These are phyloP conservation scores for Macrophomina pseudophaseolina DNA, from an alignment of 2,329 filamentous ascomycete genomes.

Conservation along the genomic window DNA sequence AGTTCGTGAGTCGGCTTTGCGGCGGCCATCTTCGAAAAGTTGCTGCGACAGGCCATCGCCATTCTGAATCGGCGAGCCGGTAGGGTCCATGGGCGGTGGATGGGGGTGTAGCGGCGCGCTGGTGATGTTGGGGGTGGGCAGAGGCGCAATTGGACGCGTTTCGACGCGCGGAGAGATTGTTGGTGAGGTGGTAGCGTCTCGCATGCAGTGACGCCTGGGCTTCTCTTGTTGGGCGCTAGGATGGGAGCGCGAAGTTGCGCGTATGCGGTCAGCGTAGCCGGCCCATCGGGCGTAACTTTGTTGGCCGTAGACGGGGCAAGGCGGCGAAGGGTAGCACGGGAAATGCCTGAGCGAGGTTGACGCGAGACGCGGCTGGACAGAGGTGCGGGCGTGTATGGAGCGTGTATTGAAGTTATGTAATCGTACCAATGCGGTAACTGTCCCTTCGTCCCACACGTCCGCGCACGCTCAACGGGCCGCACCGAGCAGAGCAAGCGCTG, in stretches of 20 bases:
- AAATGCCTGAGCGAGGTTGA: conserved; percentile 16
- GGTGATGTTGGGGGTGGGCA: not conserved
- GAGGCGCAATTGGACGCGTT: conserved; percentile 24
- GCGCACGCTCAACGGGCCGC: not conserved
- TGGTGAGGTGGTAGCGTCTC: conserved; percentile 20
- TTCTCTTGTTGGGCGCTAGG: conserved; percentile 8
- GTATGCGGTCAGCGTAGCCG: conserved; percentile 21
- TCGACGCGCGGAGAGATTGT: conserved; percentile 9
- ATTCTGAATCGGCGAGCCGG: conserved; percentile 11
- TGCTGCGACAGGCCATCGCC: conserved; percentile 22
- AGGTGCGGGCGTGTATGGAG: conserved; percentile 2
- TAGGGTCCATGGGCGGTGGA: conserved; percentile 1
- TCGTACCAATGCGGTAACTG: not conserved
- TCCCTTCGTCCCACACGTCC: not conserved
- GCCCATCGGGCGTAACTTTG: conserved; percentile 11
- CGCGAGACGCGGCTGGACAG: conserved; percentile 15
- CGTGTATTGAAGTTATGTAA: conserved; percentile 3
- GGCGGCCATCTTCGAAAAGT: conserved; percentile 16
- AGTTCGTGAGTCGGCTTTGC: conserved; percentile 6
- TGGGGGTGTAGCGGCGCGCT: not conserved
- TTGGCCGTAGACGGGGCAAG: not conserved
- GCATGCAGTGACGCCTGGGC: conserved; percentile 20
- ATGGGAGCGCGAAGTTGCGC: conserved; percentile 18
- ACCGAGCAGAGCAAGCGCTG: not conserved
- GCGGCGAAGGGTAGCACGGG: conserved; percentile 12